Conservation (phyloP, 2,329 filamentous ascomycete species). For the Ophiostoma sp. region DNA sequence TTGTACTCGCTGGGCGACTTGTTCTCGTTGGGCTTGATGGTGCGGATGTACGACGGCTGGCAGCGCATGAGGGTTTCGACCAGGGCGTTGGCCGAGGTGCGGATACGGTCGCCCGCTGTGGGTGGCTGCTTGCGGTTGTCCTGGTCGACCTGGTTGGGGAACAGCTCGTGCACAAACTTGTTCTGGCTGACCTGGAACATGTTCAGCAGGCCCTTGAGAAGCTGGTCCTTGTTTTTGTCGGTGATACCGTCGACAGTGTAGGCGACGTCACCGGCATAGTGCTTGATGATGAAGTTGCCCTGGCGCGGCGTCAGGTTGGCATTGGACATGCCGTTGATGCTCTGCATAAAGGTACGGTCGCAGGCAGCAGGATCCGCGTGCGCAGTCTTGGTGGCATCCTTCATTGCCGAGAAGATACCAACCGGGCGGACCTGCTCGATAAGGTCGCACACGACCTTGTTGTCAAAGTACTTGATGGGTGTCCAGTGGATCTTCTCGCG, state of each 20-base stretch:
- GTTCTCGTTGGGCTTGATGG: slow-evolving; percentile 99
- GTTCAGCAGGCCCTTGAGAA: slow-evolving; percentile 88
- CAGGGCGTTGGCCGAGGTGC: slow-evolving; percentile 86
- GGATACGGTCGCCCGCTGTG: slow-evolving; percentile 94
- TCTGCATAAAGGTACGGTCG: slow-evolving; percentile 92
- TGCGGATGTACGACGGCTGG: slow-evolving; percentile 94
- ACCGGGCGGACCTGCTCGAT: slow-evolving; percentile 89
- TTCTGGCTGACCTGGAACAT: slow-evolving; percentile 81
- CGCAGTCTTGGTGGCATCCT: slow-evolving; percentile 97
- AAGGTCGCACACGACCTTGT: slow-evolving; percentile 96
- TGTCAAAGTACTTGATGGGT: slow-evolving; percentile 98
- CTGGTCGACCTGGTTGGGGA: slow-evolving; percentile 89
- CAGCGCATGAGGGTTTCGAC: slow-evolving; percentile 96
- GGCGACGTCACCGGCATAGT: slow-evolving; percentile 94
- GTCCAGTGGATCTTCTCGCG: slow-evolving; percentile 97
- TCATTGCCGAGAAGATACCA: slow-evolving; percentile 90
- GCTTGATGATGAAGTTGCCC: slow-evolving; percentile 96
- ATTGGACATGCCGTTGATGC: slow-evolving; percentile 85
- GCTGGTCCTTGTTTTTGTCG: slow-evolving; percentile 98
- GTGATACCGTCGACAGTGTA: slow-evolving; percentile 96
- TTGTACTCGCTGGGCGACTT: slow-evolving; percentile 95
- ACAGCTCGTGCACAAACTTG: slow-evolving; percentile 77
- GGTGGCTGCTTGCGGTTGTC: slow-evolving; percentile 93
- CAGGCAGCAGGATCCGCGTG: slow-evolving; percentile 92
- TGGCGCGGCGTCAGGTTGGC: slow-evolving; percentile 87